Conservation (phyloP, 805 yeast genomes). For the Kluyveromyces lactis region DNA sequence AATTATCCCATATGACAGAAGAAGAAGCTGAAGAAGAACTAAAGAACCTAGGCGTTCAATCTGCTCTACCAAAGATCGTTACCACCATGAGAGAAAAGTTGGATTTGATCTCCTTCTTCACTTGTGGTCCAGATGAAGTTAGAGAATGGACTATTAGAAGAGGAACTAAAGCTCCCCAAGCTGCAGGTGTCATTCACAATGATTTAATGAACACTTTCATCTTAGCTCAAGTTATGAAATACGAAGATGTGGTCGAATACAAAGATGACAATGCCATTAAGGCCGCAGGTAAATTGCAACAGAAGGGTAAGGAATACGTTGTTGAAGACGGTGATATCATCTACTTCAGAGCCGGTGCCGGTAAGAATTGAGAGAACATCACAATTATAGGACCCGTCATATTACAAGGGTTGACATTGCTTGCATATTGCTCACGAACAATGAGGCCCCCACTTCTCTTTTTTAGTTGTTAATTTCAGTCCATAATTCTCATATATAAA, state of each 20-base stretch:
- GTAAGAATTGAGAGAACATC: slow-evolving; percentile 46
- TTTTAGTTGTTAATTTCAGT: too few relatives aligned
- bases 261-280: slow-evolving; percentile 78
- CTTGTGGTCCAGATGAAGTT: slow-evolving; percentile 93
- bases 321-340: slow-evolving; percentile 94
- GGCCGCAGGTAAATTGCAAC: slow-evolving; percentile 80
- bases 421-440: too few relatives aligned
- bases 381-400: neutral
- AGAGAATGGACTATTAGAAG: slow-evolving; percentile 96
- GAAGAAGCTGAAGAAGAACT: slow-evolving; percentile 73
- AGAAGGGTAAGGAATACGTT: slow-evolving; percentile 90
- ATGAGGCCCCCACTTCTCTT: too few relatives aligned
- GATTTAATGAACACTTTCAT: slow-evolving; percentile 93
- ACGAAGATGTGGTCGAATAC: slow-evolving; percentile 63
- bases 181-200: slow-evolving; percentile 96
- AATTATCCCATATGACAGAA: slow-evolving; percentile 77
- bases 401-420: too few relatives aligned
- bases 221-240: slow-evolving; percentile 87
- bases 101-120: slow-evolving; percentile 86
- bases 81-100: slow-evolving; percentile 79
- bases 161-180: slow-evolving; percentile 94
- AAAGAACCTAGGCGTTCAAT: slow-evolving; percentile 60
- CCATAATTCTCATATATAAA: neutral
- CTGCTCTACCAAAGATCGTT: slow-evolving; percentile 83
- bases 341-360: slow-evolving; percentile 90